Conservation (phyloP, 371 early-diverging fungal genomes). For the Mortierella sp. region DNA sequence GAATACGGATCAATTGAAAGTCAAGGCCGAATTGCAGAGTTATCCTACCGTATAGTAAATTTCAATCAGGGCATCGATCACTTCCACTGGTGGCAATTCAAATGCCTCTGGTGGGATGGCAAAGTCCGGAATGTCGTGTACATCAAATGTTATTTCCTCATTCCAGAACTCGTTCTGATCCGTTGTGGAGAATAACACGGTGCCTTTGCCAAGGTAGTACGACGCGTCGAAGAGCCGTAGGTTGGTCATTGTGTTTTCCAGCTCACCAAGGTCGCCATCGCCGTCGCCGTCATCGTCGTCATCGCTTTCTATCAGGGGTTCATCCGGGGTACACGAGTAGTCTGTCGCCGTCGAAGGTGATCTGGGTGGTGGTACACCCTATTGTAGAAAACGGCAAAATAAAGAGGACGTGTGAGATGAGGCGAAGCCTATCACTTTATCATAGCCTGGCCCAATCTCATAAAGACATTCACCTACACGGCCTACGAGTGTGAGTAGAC, state of each 20-base stretch:
- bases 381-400: neutral
- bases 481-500: neutral
- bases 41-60: conserved; percentile 48
- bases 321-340: conserved; percentile 1
- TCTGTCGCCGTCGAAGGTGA: conserved; percentile 19
- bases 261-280: conserved; percentile 23
- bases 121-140: conserved; percentile 26
- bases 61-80: conserved; percentile 45
- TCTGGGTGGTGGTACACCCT: neutral
- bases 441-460: neutral
- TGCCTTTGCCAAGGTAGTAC: conserved; percentile 47
- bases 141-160: conserved; percentile 52
- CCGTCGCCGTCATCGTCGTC: conserved; percentile 24
- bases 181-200: conserved; percentile 48
- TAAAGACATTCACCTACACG: conserved; percentile 4
- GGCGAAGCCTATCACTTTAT: too few relatives aligned
- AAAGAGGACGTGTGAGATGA: neutral
- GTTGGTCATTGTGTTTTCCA: conserved; percentile 46
- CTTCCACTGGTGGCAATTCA: conserved; percentile 38
- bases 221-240: conserved; percentile 51
- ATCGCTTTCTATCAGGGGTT: conserved; percentile 8
- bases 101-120: conserved; percentile 41
- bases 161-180: conserved; percentile 52
- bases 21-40: too few relatives aligned
- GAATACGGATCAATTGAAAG: too few relatives aligned